Percentiles rank a stretch among this genome's conserved stretches.
Conservation (phyloP, 768 basidiomycete genomes). For the Mycena crocata region DNA sequence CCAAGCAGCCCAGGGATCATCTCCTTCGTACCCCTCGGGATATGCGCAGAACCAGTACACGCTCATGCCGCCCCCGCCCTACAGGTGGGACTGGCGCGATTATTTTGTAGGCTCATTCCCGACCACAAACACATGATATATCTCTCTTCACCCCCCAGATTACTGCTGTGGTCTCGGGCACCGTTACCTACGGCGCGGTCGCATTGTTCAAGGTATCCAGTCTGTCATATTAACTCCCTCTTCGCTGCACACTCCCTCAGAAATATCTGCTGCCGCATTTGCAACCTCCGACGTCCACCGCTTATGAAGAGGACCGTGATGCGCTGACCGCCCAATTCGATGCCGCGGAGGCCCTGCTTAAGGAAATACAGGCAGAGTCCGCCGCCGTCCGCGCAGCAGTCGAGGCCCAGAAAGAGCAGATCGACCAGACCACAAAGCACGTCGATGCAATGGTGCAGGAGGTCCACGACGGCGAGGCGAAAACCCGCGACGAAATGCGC, state of each 20-base stretch:
- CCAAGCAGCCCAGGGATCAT: constrained; percentile 58
- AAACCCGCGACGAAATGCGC: constrained; percentile 88
- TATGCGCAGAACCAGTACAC: constrained; percentile 58
- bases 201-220: constrained; percentile 78
- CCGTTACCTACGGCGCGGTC: constrained; percentile 82
- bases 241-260: constrained; percentile 50
- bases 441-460: constrained; percentile 80
- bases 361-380: constrained; percentile 84
- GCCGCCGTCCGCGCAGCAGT: constrained; percentile 76
- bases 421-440: constrained; percentile 77
- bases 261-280: constrained; percentile 95
- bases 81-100: constrained; percentile 94
- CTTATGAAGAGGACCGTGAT: constrained; percentile 90
- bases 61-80: constrained; percentile 54
- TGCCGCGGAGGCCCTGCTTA: constrained; percentile 82
- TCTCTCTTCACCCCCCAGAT: constrained; percentile 80
- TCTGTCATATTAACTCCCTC: not conserved
- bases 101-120: constrained; percentile 78
- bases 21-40: constrained; percentile 53
- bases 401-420: constrained; percentile 79
- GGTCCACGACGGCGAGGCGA: constrained; percentile 81
- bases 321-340: constrained; percentile 91
- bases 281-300: constrained; percentile 85
- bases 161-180: constrained; percentile 90
- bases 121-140: constrained; percentile 39